Evolutionary conservation across 129 eudicot genomes (phyloP).

Genomic region (Kitagawia praeruptora): DNA sequence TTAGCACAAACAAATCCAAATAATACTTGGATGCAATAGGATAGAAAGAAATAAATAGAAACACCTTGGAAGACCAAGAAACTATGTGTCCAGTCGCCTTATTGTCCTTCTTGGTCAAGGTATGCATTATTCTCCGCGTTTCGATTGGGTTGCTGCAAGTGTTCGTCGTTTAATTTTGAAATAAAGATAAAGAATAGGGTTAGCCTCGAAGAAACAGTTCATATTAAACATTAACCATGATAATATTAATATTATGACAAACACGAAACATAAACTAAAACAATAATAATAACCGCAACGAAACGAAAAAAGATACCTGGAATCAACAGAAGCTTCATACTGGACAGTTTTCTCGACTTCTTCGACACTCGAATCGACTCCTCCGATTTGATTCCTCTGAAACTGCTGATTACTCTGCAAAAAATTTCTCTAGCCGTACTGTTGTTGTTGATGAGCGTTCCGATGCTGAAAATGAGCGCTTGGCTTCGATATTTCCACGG

Average conservation of each 20-base stretch:
- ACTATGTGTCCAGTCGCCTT: constrained; percentile 58
- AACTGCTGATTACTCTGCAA: constrained; percentile 33
- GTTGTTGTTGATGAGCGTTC: constrained; percentile 4
- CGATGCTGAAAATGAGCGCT: constrained; percentile 53
- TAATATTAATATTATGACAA: not conserved
- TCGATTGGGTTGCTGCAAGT: too few species aligned
- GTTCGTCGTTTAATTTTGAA: too few species aligned
- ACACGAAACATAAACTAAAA: not conserved
- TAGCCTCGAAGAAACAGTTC: too few species aligned
- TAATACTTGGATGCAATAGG: not conserved
- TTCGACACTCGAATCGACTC: constrained; percentile 36
- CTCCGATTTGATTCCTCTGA: constrained; percentile 41
- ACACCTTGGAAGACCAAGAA: constrained; percentile 91
- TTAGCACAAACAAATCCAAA: not conserved
- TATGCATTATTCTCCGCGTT: not conserved
- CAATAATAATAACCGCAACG: not conserved
- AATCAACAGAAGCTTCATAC: constrained; percentile 59
- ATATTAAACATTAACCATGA: too few species aligned
- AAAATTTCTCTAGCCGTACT: constrained; percentile 38
- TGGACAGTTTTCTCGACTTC: constrained; percentile 87
- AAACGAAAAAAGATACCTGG: constrained; percentile 41
- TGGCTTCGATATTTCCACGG: constrained; percentile 25
- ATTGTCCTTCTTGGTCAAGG: constrained; percentile 5
- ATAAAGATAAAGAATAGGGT: too few species aligned
- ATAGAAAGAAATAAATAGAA: not conserved